These are phyloP conservation scores for Penicillium goetzii DNA, from an alignment of 495 filamentous ascomycete species.

Conservation along the genomic window DNA sequence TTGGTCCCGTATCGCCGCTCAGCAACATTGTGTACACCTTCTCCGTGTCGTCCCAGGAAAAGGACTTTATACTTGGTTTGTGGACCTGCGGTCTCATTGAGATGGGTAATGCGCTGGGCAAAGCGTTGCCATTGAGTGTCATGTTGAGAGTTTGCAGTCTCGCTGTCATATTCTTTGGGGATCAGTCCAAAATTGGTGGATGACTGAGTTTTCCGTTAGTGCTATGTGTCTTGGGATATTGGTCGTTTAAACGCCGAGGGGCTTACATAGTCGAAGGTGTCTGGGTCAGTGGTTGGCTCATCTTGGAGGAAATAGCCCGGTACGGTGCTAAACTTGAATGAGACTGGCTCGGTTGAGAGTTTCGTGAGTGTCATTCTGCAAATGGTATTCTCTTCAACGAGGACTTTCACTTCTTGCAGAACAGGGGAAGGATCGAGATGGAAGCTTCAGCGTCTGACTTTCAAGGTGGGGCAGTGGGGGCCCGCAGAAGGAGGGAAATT, in stretches of 20 bases:
- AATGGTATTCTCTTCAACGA: not conserved
- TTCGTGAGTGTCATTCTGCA: constrained; percentile 6
- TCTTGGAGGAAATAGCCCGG: constrained; percentile 75
- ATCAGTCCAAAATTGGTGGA: constrained; percentile 70
- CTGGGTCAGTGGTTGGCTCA: constrained; percentile 63
- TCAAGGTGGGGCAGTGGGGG: not conserved
- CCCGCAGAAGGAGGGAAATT: not conserved
- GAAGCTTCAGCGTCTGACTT: constrained; percentile 6
- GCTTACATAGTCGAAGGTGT: constrained; percentile 70
- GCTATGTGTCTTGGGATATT: not conserved
- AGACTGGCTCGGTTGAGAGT: constrained; percentile 13
- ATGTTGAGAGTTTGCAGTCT: constrained; percentile 30
- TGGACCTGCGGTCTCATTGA: constrained; percentile 53
- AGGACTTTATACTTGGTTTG: constrained; percentile 66
- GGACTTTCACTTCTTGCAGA: not conserved
- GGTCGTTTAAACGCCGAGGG: not conserved
- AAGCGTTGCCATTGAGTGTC: constrained; percentile 71
- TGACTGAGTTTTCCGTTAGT: constrained; percentile 28
- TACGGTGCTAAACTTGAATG: constrained; percentile 51
- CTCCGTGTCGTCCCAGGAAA: constrained; percentile 72
- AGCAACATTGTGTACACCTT: constrained; percentile 72
- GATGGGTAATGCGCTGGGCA: constrained; percentile 49
- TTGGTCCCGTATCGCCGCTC: constrained; percentile 66
- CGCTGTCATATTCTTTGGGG: constrained; percentile 53
- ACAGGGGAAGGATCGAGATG: not conserved